Evolutionary conservation across 1,284 basidiomycete species (phyloP).

Genomic region (Cutaneotrichosporon dermatis): DNA sequence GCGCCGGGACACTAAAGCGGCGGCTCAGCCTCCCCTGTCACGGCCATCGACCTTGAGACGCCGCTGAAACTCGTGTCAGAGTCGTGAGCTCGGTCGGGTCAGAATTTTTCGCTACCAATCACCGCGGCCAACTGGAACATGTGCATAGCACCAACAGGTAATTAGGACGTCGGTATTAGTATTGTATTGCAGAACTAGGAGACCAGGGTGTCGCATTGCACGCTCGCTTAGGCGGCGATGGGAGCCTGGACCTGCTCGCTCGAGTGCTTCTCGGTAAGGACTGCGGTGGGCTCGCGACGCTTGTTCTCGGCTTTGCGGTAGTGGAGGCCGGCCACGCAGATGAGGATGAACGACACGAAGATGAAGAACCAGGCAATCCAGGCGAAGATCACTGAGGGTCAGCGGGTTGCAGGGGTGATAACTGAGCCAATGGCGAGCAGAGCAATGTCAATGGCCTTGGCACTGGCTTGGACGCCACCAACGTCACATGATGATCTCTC

Average conservation of each 20-base stretch:
- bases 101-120: too few relatives aligned
- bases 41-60: too few relatives aligned
- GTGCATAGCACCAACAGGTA: too few relatives aligned
- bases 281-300: neutral
- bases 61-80: too few relatives aligned
- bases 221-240: neutral
- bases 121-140: too few relatives aligned
- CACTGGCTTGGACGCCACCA: neutral
- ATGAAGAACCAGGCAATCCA: conserved; percentile 17
- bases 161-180: too few relatives aligned
- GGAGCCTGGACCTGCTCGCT: neutral
- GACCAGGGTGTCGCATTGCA: neutral
- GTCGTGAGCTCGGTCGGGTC: too few relatives aligned
- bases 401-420: neutral
- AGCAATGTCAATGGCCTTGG: neutral
- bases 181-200: too few relatives aligned
- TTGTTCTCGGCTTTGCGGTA: conserved; percentile 13
- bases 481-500: neutral
- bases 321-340: conserved; percentile 14
- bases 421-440: neutral
- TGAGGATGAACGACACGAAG: conserved; percentile 8
- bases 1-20: too few relatives aligned
- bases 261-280: neutral
- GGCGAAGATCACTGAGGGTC: conserved; percentile 10
- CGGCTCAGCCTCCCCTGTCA: too few relatives aligned